A percentile compares a stretch with the other conserved stretches of the same genome.
Evolutionary conservation across 768 basidiomycete species (phyloP).

Genomic region (Pulveroboletus sp.): DNA sequence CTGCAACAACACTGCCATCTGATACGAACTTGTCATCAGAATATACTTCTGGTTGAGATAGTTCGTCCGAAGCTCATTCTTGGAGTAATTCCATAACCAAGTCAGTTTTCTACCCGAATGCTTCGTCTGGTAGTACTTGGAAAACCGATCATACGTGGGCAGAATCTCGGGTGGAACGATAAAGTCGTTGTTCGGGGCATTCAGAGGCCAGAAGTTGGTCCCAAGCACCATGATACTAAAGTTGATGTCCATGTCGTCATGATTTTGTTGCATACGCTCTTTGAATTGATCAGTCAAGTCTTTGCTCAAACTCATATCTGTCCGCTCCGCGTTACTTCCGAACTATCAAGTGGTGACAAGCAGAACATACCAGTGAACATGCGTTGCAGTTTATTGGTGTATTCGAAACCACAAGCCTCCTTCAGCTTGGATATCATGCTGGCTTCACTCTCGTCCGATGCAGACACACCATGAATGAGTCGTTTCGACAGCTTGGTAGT

Average conservation of each 20-base stretch:
- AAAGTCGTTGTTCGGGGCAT: slow-evolving; percentile 79
- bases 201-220: slow-evolving; percentile 94
- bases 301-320: slow-evolving; percentile 93
- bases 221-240: slow-evolving; percentile 93
- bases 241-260: slow-evolving; percentile 83
- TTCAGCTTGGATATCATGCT: slow-evolving; percentile 98
- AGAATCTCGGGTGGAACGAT: slow-evolving; percentile 84
- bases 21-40: slow-evolving; percentile 90
- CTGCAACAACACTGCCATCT: slow-evolving; percentile 90
- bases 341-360: neutral
- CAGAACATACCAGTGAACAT: slow-evolving; percentile 85
- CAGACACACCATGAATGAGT: slow-evolving; percentile 84
- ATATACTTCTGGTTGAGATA: slow-evolving; percentile 95
- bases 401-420: slow-evolving; percentile 94
- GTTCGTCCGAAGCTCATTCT: slow-evolving; percentile 92
- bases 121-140: slow-evolving; percentile 88
- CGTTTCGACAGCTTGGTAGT: slow-evolving; percentile 90
- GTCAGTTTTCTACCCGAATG: slow-evolving; percentile 93
- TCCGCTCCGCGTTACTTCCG: slow-evolving; percentile 1
- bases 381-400: slow-evolving; percentile 91
- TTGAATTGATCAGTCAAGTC: slow-evolving; percentile 95
- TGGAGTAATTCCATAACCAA: slow-evolving; percentile 98
- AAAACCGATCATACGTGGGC: slow-evolving; percentile 86
- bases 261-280: slow-evolving; percentile 83
- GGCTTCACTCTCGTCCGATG: slow-evolving; percentile 93